Conservation (phyloP, 2,329 filamentous ascomycete species). For the Tolypocladium inflatum region DNA sequence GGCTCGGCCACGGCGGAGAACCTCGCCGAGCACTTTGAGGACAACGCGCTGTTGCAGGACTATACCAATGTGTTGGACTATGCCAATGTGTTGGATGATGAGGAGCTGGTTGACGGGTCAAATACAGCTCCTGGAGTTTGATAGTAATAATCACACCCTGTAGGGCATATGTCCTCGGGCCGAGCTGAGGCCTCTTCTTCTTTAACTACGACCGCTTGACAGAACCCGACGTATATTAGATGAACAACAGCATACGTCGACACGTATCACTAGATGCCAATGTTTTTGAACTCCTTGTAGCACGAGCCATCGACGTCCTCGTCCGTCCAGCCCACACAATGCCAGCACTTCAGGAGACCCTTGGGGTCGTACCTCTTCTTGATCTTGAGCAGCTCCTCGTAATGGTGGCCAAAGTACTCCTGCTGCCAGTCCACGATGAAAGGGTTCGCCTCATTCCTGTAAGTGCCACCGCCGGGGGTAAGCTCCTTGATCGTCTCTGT, state of each 20-base stretch:
- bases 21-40: conserved; percentile 22
- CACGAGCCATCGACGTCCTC: background rate
- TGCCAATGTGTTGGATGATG: conserved; percentile 10
- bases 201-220: no score
- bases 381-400: conserved; percentile 24
- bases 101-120: background rate
- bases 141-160: no score
- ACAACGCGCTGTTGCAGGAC: conserved; percentile 23
- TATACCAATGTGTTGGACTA: conserved; percentile 15
- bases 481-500: conserved; percentile 4
- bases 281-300: background rate
- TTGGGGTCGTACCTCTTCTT: conserved; percentile 38
- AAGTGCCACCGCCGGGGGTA: conserved; percentile 11
- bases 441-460: conserved; percentile 19
- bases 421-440: conserved; percentile 14
- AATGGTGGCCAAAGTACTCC: conserved; percentile 15
- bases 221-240: background rate
- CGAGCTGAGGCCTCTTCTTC: no score
- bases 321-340: conserved; percentile 6
- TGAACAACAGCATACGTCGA: background rate
- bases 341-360: conserved; percentile 21
- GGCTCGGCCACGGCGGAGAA: conserved; percentile 21
- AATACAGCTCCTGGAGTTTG: no score
- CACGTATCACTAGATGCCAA: background rate
- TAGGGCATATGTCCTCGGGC: no score